A percentile compares a stretch with the other conserved stretches of the same genome.
Evolutionary conservation across 768 basidiomycete genomes (phyloP).

Genomic region (Pleurotus tuber-regium): DNA sequence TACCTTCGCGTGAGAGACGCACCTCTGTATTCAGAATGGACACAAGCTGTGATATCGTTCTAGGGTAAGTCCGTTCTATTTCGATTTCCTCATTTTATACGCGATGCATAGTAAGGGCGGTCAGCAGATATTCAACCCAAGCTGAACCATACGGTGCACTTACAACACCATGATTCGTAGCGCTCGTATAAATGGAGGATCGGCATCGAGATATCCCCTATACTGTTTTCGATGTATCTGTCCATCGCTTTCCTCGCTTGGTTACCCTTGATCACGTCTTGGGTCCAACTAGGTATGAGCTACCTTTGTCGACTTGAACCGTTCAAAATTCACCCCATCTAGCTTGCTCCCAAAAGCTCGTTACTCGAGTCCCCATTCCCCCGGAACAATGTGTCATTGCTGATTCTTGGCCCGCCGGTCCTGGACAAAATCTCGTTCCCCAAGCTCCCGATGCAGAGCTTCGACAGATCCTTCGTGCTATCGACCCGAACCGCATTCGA

Average conservation of each 20-base stretch:
- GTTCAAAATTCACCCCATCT: not conserved
- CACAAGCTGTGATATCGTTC: too few relatives aligned
- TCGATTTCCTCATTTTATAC: too few relatives aligned
- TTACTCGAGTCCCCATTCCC: conserved; percentile 7
- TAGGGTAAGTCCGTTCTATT: too few relatives aligned
- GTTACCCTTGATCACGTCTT: not conserved
- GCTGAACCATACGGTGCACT: too few relatives aligned
- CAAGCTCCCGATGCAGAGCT: conserved; percentile 46
- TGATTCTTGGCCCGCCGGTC: conserved; percentile 48
- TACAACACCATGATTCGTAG: too few relatives aligned
- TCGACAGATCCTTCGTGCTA: conserved; percentile 39
- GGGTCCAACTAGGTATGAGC: not conserved
- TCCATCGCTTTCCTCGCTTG: not conserved
- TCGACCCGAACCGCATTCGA: conserved; percentile 43
- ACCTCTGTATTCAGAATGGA: too few relatives aligned
- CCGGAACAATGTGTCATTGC: conserved; percentile 11
- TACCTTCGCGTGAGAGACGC: too few relatives aligned
- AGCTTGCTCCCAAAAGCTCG: not conserved
- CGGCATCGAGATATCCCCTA: not conserved
- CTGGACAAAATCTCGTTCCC: conserved; percentile 37
- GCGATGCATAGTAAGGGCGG: too few relatives aligned
- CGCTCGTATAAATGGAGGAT: not conserved
- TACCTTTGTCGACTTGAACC: not conserved
- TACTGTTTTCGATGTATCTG: not conserved
- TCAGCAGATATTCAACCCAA: too few relatives aligned